Evolutionary conservation across 2,329 filamentous ascomycete genomes (phyloP).

Genomic region (Fusarium foetens): DNA sequence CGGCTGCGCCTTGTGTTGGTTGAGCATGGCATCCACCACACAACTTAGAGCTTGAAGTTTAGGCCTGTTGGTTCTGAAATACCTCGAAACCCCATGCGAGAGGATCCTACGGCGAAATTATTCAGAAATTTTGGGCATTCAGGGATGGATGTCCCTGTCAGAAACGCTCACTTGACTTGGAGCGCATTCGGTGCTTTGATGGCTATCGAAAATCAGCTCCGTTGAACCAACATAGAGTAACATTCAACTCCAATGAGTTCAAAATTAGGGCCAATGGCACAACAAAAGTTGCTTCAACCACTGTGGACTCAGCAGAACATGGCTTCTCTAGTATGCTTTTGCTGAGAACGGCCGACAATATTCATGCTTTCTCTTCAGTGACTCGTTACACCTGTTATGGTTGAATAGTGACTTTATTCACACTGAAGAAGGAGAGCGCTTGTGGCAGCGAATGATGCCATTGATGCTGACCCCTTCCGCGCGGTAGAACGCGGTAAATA

Average conservation of each 20-base stretch:
- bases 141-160: background rate
- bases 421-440: background rate
- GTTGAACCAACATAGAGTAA: background rate
- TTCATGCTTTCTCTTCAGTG: background rate
- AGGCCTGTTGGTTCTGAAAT: conserved; percentile 4
- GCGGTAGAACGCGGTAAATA: background rate
- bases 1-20: background rate
- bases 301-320: background rate
- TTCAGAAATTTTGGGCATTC: background rate
- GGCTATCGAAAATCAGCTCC: background rate
- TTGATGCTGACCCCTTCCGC: background rate
- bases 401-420: too few relatives aligned
- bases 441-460: background rate
- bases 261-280: background rate
- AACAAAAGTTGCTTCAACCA: background rate
- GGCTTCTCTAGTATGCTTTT: too few relatives aligned
- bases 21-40: background rate
- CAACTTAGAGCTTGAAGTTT: background rate
- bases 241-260: background rate
- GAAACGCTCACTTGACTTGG: background rate
- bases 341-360: too few relatives aligned
- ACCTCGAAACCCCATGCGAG: background rate
- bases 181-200: background rate
- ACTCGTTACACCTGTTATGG: background rate
- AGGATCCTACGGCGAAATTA: background rate